Base-by-base conservation (phyloP, 116 monocot species). In the Iris pallida region DNA sequence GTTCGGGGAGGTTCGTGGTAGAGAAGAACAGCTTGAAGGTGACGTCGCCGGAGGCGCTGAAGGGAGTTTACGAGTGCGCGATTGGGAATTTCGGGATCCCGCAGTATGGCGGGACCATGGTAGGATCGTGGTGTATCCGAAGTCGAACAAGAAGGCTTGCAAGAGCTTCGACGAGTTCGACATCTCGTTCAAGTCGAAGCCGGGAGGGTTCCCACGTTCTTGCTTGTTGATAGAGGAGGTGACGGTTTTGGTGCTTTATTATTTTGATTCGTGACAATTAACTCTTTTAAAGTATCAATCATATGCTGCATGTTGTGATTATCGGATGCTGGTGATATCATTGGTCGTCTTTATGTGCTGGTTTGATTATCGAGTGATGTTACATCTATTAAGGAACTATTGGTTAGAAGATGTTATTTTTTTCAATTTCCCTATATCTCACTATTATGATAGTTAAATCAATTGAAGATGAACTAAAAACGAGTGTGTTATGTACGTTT, bases 21-120 rank as follows among this genome's bases (percentile, higher is more conserved):
- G 95, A 95, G 88, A 95, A 95, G 88, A 95, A 89, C 74, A 95
- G 91, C 54, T 54, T 67, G 51, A 83, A 75, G 69, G 76, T 83
- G 41, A 79, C 79, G 9, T 76, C 79, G 11, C 95, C 95, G 7
- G 78, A 88, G 15, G 68, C 82, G 4, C 53, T 95, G 78, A 95
- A 82, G 70, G 80, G 81, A 7, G 83, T 78, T 42, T 86, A 95
- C 63, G 95, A 95, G 67, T 91, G 91, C 51, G 95, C 89, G 0
- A 95, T 95, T 75, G 95, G 95, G 55, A 95, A 95, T 62, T 95
- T 95, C 60, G 95, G 95, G 4, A 73, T 95, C 55, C 95, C 95
- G 15, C 95, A 95, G 78, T 95, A 95, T 53, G 95, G 95, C 14
- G 95, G 95, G 40, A 91, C 91, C 14, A 88, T 95, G 86, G 74